Evolutionary conservation across 179 eudicot genomes (phyloP).

Genomic region (Vitellaria paradoxa): DNA sequence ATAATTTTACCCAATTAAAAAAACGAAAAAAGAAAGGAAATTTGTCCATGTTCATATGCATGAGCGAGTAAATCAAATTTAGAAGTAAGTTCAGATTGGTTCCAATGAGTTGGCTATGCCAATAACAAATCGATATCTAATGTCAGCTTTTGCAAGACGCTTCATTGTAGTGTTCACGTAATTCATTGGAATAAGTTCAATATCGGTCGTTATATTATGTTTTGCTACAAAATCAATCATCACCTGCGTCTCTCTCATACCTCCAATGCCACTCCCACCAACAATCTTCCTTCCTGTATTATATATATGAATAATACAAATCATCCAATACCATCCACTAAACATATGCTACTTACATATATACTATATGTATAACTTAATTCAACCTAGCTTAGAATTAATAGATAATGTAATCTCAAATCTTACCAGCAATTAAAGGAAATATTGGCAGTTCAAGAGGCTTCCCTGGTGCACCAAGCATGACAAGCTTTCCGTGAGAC

Average conservation of each 20-base stretch:
- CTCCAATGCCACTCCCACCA: constrained; percentile 26
- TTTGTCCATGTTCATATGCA: no score
- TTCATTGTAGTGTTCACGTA: constrained; percentile 32
- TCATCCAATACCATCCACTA: no score
- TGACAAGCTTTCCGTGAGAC: constrained; percentile 13
- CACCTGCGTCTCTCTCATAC: constrained; percentile 25
- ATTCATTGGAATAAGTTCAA: constrained; percentile 22
- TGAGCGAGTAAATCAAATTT: background rate
- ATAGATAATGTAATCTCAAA: no score
- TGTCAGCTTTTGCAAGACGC: constrained; percentile 22
- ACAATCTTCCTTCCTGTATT: constrained; percentile 23
- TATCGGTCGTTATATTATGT: constrained; percentile 19
- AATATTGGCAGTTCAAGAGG: constrained; percentile 15
- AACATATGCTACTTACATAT: background rate
- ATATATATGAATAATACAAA: no score
- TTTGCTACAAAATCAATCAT: constrained; percentile 28
- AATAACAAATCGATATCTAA: constrained; percentile 25
- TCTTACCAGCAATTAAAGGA: constrained; percentile 16
- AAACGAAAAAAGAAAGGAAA: no score
- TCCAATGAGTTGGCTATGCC: constrained; percentile 26
- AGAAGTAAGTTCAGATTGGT: background rate
- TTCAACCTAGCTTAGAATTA: no score
- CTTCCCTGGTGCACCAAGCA: constrained; percentile 13
- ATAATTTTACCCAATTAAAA: no score
- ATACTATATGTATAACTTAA: background rate